These are phyloP conservation scores for Yarrowia osloensis DNA, from an alignment of 805 yeast species.

Conservation along the genomic window DNA sequence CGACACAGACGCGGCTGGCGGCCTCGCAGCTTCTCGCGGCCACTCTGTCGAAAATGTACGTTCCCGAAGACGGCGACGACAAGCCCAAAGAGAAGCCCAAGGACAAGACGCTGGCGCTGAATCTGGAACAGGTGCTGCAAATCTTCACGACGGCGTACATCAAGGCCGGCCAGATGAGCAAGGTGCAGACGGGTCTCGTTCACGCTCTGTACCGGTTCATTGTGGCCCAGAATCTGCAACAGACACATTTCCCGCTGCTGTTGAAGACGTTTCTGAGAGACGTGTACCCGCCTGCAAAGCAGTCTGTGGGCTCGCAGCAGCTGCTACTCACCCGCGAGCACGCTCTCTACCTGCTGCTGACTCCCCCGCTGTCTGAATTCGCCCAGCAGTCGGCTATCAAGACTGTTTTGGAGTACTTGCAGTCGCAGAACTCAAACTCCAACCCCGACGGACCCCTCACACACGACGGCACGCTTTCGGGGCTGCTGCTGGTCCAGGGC, in stretches of 20 bases:
- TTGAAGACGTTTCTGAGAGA: constrained; percentile 12
- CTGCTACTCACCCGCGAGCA: constrained; percentile 3
- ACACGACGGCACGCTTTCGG: background rate
- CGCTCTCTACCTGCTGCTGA: background rate
- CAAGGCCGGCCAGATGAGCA: constrained; percentile 16
- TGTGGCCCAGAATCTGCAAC: constrained; percentile 4
- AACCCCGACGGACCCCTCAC: constrained; percentile 2
- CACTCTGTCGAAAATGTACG: constrained; percentile 18
- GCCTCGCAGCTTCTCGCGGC: constrained; percentile 39
- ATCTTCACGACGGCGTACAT: background rate
- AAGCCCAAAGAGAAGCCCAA: constrained; percentile 15
- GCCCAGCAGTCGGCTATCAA: constrained; percentile 36
- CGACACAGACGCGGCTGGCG: constrained; percentile 37
- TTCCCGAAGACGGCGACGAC: constrained; percentile 6
- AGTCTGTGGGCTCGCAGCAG: constrained; percentile 10
- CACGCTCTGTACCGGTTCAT: constrained; percentile 12
- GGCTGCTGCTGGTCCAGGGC: constrained; percentile 34
- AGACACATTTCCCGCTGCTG: background rate
- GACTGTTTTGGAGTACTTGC: constrained; percentile 36
- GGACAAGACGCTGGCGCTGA: background rate
- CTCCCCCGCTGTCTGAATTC: constrained; percentile 22
- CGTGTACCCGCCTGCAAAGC: background rate
- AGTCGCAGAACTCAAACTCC: constrained; percentile 8
- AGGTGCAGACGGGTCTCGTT: constrained; percentile 20
- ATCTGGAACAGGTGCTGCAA: constrained; percentile 1